phyloP scores from a whole-genome alignment of 1,284 basidiomycete genomes.

The Schizopora paradoxa region DNA sequence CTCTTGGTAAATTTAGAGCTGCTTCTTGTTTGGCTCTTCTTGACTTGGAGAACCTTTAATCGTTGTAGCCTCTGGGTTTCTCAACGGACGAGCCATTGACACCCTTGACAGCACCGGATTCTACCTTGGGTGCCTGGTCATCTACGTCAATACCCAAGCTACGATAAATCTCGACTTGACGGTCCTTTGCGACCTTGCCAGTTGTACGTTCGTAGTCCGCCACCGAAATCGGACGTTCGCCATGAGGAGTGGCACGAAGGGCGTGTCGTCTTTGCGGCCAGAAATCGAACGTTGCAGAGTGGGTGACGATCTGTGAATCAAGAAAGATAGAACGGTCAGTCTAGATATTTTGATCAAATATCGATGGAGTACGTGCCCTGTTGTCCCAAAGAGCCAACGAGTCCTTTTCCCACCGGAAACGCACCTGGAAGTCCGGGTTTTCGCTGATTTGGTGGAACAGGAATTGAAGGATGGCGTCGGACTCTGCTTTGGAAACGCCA shows the following conservation, averaged over 20 bases:
- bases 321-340: neutral
- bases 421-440: constrained; percentile 67
- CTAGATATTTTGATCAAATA: no score
- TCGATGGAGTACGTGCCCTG: constrained; percentile 39
- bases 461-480: constrained; percentile 64
- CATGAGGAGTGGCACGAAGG: constrained; percentile 77
- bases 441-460: constrained; percentile 66
- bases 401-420: constrained; percentile 66
- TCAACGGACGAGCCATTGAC: no score
- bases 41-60: no score
- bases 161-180: constrained; percentile 61
- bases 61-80: constrained; percentile 55
- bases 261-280: constrained; percentile 73
- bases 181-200: constrained; percentile 61
- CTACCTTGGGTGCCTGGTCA: no score
- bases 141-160: constrained; percentile 47
- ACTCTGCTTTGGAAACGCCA: constrained; percentile 75
- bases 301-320: constrained; percentile 52
- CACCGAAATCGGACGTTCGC: constrained; percentile 72
- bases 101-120: no score
- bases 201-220: constrained; percentile 61
- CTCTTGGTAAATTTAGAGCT: no score
- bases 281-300: constrained; percentile 75
- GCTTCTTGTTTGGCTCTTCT: no score
- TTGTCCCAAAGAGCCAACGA: constrained; percentile 73